Percentiles rank a stretch among this genome's conserved stretches.
phyloP scores from a whole-genome alignment of 2,329 filamentous ascomycete species.

The Fusarium paranaense region DNA sequence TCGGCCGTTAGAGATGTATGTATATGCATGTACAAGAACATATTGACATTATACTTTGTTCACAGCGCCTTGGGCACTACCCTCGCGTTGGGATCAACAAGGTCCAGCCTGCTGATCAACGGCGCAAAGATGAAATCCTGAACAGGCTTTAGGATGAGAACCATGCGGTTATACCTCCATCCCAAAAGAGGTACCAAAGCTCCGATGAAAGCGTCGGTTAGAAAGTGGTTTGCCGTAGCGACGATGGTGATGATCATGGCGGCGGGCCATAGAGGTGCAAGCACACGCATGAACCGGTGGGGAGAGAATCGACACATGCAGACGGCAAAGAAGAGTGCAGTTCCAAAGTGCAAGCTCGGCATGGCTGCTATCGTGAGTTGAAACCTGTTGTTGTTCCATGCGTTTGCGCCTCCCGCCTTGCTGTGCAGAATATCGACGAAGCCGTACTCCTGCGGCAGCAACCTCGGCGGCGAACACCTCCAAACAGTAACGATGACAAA shows the following conservation, averaged over 20 bases:
- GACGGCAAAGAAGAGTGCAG: conserved; percentile 51
- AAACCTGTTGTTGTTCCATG: conserved; percentile 59
- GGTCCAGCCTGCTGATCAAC: conserved; percentile 38
- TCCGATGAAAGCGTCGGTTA: conserved; percentile 52
- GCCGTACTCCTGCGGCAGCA: conserved; percentile 59
- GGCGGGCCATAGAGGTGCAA: conserved; percentile 57
- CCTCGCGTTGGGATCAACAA: conserved; percentile 30
- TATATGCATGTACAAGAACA: neutral
- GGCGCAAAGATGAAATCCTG: conserved; percentile 46
- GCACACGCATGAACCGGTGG: conserved; percentile 49
- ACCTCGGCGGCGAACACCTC: conserved; percentile 60
- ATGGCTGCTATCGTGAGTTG: conserved; percentile 62
- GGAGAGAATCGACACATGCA: conserved; percentile 54
- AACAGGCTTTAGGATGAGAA: conserved; percentile 44
- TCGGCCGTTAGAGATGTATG: neutral
- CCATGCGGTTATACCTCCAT: conserved; percentile 46
- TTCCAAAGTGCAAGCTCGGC: conserved; percentile 62
- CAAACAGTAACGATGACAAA: conserved; percentile 60
- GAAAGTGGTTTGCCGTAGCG: conserved; percentile 55
- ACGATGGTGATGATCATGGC: conserved; percentile 56
- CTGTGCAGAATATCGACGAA: conserved; percentile 60
- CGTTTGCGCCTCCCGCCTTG: conserved; percentile 40
- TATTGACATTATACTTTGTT: neutral
- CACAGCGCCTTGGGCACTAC: conserved; percentile 32
- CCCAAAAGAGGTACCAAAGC: conserved; percentile 49